Evolutionary conservation across 2,329 filamentous ascomycete genomes (phyloP).

Genomic region (Arthrinium puccinioides): DNA sequence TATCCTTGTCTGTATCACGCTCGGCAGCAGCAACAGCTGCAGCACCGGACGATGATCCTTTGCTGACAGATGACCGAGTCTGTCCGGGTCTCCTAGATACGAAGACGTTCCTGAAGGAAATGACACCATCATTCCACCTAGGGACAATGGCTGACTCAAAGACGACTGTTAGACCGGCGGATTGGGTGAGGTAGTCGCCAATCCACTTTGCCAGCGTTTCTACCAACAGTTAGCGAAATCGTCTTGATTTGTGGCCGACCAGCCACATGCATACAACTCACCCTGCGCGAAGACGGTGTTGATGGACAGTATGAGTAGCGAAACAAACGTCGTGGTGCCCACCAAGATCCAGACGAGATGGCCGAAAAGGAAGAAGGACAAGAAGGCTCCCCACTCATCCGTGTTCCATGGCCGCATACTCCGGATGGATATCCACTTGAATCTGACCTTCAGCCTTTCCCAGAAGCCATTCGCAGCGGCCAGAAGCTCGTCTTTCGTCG

Average conservation of each 20-base stretch:
- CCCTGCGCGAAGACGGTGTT: conserved; percentile 96
- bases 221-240: conserved; percentile 24
- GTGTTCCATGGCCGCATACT: conserved; percentile 91
- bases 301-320: conserved; percentile 79
- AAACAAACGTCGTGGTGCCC: conserved; percentile 96
- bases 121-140: conserved; percentile 90
- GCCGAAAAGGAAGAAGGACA: conserved; percentile 88
- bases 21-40: conserved; percentile 79
- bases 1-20: conserved; percentile 42
- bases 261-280: conserved; percentile 28
- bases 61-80: conserved; percentile 73
- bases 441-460: conserved; percentile 80
- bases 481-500: conserved; percentile 87
- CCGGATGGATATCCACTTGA: conserved; percentile 97
- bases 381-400: conserved; percentile 92
- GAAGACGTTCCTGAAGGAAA: conserved; percentile 94
- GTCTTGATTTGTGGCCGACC: background rate
- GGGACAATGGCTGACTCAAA: conserved; percentile 98
- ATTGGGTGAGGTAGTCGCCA: conserved; percentile 91
- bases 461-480: conserved; percentile 89
- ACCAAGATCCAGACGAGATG: conserved; percentile 95
- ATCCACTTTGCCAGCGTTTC: conserved; percentile 92
- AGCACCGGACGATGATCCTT: conserved; percentile 79
- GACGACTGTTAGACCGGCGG: conserved; percentile 85
- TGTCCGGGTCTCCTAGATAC: conserved; percentile 87